phyloP scores from a whole-genome alignment of 2,329 filamentous ascomycete genomes.

The Xylogone sp. region DNA sequence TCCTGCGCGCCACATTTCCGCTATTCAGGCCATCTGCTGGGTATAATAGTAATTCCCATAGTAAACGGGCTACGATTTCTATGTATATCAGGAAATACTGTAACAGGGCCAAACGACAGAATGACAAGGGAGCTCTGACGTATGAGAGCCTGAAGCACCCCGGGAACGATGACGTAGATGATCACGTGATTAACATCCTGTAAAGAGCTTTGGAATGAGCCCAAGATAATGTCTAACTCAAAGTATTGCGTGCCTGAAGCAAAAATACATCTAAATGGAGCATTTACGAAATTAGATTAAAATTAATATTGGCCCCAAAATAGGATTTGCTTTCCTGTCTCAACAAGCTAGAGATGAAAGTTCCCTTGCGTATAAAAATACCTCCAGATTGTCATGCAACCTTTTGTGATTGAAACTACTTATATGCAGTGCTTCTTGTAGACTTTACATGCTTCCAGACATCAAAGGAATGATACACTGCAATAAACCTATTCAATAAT shows the following conservation, averaged over 20 bases:
- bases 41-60: neutral
- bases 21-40: neutral
- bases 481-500: neutral
- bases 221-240: too few species aligned
- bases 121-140: neutral
- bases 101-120: too few species aligned
- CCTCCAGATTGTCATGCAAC: too few species aligned
- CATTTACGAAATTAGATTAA: too few species aligned
- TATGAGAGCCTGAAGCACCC: neutral
- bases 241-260: too few species aligned
- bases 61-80: neutral
- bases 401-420: neutral
- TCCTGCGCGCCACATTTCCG: neutral
- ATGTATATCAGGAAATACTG: too few species aligned
- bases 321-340: too few species aligned
- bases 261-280: too few species aligned
- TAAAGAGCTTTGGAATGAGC: neutral
- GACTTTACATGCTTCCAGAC: neutral
- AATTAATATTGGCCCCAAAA: too few species aligned
- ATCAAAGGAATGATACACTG: neutral
- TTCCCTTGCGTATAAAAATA: too few species aligned
- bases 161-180: neutral
- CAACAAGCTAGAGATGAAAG: too few species aligned
- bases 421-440: neutral
- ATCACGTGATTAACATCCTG: neutral